Evolutionary conservation across 1,139 yeast genomes (phyloP).

Genomic region (Pichia sp.): DNA sequence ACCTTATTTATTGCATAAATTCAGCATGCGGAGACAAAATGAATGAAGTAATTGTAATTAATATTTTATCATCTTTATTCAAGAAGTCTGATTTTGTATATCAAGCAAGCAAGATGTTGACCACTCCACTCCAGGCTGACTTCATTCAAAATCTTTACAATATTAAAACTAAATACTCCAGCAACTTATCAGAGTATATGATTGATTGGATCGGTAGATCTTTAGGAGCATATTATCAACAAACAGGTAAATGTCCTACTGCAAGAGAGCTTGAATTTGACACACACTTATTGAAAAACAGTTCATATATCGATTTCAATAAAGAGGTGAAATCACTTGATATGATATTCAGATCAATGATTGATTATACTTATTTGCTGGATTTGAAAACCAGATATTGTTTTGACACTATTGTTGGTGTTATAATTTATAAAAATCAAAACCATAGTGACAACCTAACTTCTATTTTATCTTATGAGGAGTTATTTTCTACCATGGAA

Average conservation of each 20-base stretch:
- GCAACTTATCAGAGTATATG: constrained; percentile 20
- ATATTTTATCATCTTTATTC: constrained; percentile 10
- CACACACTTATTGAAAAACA: constrained; percentile 8
- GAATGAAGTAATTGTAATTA: constrained; percentile 1
- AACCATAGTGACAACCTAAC: constrained; percentile 7
- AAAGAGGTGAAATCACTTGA: constrained; percentile 18
- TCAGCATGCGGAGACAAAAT: not conserved
- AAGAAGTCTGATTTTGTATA: too few relatives aligned
- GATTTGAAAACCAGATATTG: constrained; percentile 26
- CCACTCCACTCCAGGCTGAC: too few relatives aligned
- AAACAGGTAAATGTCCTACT: constrained; percentile 25
- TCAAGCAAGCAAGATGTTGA: too few relatives aligned
- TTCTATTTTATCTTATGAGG: constrained; percentile 22
- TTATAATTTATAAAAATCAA: constrained; percentile 27
- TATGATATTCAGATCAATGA: constrained; percentile 21
- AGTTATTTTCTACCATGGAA: constrained; percentile 16
- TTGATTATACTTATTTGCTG: constrained; percentile 8
- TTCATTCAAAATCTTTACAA: constrained; percentile 18
- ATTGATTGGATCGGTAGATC: constrained; percentile 38
- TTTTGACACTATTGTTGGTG: constrained; percentile 37
- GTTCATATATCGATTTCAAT: constrained; percentile 15
- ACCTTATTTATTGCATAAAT: constrained; percentile 4
- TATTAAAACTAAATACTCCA: constrained; percentile 10
- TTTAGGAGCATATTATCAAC: constrained; percentile 35
- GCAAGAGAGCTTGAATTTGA: constrained; percentile 15